Base-by-base conservation (phyloP, 306 rosid species). In the Herpetospermum pedunculosum region DNA sequence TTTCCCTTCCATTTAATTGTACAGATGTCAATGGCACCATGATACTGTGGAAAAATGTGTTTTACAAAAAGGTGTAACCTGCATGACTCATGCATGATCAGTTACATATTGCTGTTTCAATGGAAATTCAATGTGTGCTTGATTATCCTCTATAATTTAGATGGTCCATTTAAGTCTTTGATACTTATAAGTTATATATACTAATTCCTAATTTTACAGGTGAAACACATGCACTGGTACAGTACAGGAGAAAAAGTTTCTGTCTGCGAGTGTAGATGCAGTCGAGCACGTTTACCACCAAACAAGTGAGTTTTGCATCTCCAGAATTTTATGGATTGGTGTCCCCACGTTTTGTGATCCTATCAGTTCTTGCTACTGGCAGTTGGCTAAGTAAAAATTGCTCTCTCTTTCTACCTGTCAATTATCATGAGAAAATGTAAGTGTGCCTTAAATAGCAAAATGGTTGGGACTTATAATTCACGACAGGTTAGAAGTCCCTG, bases 151-250 rank as follows among this genome's bases (percentile, higher is more conserved):
- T 26, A 1, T 25, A 54, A 11, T 21, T 25, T 21, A 54, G 25
- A 11, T 63, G 15, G 29, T 63, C 14, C 15, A n/a, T 69, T 53
- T 52, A 68, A 10, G 18, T 72, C 32, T n/a, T 72, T 30, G 60
- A n/a, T 72, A 49, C 12, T 32, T 46, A 4, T n/a, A n/a, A n/a
- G n/a, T n/a, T n/a, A n/a, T 67, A 29, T 23, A 54, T 53, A 25
- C 30, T 15, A 16, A 74, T 74, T 41, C 34, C 41, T 35, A 57
- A 26, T 23, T 73, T 78, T 87, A 76, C 81, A 93, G 98, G 98
- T 93, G 84, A 93, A 85, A 85, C 97, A 93, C 85, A 79, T 93
- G 97, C 97, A 90, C 76, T 93, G 98, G 98, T 93, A 89, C 83
- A 80, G 78, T 23, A 44, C 88, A 18, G 86, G 86, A 73, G 91